Base-by-base conservation (phyloP, 2,329 filamentous ascomycete species). In the Delphinella strobiligena region DNA sequence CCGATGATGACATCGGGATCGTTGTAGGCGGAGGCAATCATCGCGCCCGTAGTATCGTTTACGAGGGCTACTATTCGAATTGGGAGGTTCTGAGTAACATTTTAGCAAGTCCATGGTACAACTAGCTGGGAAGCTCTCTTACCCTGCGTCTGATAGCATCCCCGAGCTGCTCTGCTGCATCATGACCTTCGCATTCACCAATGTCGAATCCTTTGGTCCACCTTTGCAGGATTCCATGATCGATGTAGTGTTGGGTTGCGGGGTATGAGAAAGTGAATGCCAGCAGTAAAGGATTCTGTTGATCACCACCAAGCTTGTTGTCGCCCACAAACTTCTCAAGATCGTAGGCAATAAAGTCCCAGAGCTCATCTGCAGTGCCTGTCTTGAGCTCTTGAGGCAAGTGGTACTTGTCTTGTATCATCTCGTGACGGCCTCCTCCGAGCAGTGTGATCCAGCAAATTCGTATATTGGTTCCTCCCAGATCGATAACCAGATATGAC, bases 191-290 rank as follows among this genome's bases (percentile, higher is more conserved):
- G 14, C 95, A 86, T 18, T 87, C 88, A 32, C 78, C 73, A 56
- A 96, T 93, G 54, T 95, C 88, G 54, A 95, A 95, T 1, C 89
- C 89, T 70, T 96, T 95, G 49, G 89, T 96, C 89, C 89, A 96
- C 50, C 87, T 78, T 64, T 95, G 89, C 40, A 96, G 72, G 31
- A 93, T 73, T 47, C 89, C 89, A 59, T 93, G 84, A 50, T 96
- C 86, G 52, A 96, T 88, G 61, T 86, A 93, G 51, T 93, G 77
- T 61, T 95, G 89, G 1, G 85, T 89, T 11, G 86, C 88, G 2
- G 89, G 89, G 59, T 94, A 96, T 1, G 87, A 95, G 65, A 96
- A 96, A 27, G 89, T 96, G 67, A 96, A 95, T 54, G 88, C 89
- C 7, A 96, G 75, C 3, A 85, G 84, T 32, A 88, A 63, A 48